Conservation (phyloP, 495 filamentous ascomycete genomes). For the Aspergillus steynii region DNA sequence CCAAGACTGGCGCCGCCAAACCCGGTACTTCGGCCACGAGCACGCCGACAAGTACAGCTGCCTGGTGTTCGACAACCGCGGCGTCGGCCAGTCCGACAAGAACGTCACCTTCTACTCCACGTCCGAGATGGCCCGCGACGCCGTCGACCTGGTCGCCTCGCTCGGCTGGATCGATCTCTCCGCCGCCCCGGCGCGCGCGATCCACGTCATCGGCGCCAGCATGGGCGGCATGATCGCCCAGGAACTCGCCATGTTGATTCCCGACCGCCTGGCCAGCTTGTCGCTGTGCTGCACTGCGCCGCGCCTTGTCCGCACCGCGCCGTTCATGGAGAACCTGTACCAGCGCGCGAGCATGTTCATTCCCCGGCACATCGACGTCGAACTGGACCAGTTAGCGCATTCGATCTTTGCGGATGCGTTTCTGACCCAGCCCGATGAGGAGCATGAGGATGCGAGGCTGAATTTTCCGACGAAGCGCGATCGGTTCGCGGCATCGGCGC, state of each 20-base stretch:
- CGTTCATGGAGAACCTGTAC: slow-evolving; percentile 63
- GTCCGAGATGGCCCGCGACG: slow-evolving; percentile 58
- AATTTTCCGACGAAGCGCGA: slow-evolving; percentile 74
- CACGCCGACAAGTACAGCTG: slow-evolving; percentile 63
- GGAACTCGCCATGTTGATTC: slow-evolving; percentile 66
- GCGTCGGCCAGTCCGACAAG: slow-evolving; percentile 76
- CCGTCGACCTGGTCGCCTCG: slow-evolving; percentile 66
- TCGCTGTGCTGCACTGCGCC: slow-evolving; percentile 70
- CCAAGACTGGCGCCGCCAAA: slow-evolving; percentile 74
- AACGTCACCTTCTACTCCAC: slow-evolving; percentile 50
- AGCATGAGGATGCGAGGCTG: slow-evolving; percentile 39
- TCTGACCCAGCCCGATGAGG: slow-evolving; percentile 61
- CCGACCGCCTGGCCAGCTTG: slow-evolving; percentile 62
- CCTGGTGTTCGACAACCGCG: slow-evolving; percentile 71
- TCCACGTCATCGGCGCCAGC: slow-evolving; percentile 74
- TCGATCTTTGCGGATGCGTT: slow-evolving; percentile 62
- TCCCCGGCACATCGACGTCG: slow-evolving; percentile 63
- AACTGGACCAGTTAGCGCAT: slow-evolving; percentile 53
- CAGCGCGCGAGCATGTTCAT: slow-evolving; percentile 63
- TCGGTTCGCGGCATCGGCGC: slow-evolving; percentile 74
- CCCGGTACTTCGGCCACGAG: slow-evolving; percentile 69
- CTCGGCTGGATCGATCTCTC: slow-evolving; percentile 57
- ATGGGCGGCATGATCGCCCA: slow-evolving; percentile 91
- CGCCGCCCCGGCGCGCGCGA: slow-evolving; percentile 53
- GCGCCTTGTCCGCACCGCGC: slow-evolving; percentile 61